These are phyloP conservation scores for Scedosporium apiospermum DNA, from an alignment of 2,329 filamentous ascomycete species.

Conservation along the genomic window DNA sequence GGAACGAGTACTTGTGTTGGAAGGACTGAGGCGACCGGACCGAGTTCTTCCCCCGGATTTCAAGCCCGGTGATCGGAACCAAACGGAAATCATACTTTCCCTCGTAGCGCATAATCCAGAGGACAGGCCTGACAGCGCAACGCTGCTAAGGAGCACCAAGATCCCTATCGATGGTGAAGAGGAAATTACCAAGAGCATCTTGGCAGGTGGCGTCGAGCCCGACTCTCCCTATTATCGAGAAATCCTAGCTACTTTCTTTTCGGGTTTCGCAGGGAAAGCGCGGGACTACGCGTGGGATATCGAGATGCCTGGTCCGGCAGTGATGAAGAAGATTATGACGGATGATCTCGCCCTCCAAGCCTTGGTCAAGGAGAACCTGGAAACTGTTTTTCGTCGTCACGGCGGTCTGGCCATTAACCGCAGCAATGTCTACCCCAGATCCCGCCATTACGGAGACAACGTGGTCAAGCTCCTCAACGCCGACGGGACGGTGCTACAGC, in stretches of 20 bases:
- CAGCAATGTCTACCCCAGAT: conserved; percentile 71
- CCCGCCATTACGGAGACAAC: conserved; percentile 64
- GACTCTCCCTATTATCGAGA: conserved; percentile 83
- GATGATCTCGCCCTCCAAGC: conserved; percentile 61
- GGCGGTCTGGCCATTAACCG: conserved; percentile 76
- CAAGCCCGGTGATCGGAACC: conserved; percentile 56
- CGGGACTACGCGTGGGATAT: conserved; percentile 77
- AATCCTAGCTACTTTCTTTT: conserved; percentile 78
- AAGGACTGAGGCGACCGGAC: conserved; percentile 56
- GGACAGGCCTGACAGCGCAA: conserved; percentile 70
- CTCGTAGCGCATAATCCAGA: conserved; percentile 75
- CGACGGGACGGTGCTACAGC: conserved; percentile 77
- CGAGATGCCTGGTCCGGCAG: conserved; percentile 28
- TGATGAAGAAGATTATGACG: conserved; percentile 33
- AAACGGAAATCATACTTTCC: conserved; percentile 69
- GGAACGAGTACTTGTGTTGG: conserved; percentile 55
- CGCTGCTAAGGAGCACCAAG: conserved; percentile 76
- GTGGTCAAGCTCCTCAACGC: conserved; percentile 73
- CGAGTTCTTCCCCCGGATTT: conserved; percentile 68
- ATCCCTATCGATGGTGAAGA: conserved; percentile 88
- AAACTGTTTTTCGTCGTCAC: conserved; percentile 75
- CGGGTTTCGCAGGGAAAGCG: conserved; percentile 63
- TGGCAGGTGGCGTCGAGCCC: conserved; percentile 72
- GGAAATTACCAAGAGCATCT: conserved; percentile 75
- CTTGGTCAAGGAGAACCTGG: conserved; percentile 64